These are phyloP conservation scores for Amphicarpaea edgeworthii DNA, from an alignment of 306 rosid genomes.

Conservation along the genomic window DNA sequence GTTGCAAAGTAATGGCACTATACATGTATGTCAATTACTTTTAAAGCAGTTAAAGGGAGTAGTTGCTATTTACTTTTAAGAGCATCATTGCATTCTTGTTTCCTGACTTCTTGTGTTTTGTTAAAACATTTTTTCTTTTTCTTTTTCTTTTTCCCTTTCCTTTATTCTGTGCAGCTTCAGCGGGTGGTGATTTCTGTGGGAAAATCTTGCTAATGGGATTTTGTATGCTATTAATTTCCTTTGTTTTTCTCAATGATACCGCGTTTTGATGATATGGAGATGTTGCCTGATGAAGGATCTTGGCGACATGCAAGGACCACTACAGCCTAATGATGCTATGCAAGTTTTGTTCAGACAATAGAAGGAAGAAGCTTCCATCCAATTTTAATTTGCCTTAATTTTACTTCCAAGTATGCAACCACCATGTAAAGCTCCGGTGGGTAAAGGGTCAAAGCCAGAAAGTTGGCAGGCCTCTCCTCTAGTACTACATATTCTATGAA, in stretches of 20 bases:
- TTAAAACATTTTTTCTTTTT: not conserved
- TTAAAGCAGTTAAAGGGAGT: not conserved
- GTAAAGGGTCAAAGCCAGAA: slow-evolving; percentile 75
- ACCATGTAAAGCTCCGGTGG: slow-evolving; percentile 50
- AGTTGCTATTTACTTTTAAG: slow-evolving; percentile 6
- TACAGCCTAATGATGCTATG: slow-evolving; percentile 42
- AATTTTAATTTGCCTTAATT: slow-evolving; percentile 41
- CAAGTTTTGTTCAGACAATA: slow-evolving; percentile 57
- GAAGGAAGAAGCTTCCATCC: slow-evolving; percentile 47
- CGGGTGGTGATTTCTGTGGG: slow-evolving; percentile 47
- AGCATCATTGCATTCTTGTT: slow-evolving; percentile 5
- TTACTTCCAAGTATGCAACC: slow-evolving; percentile 44
- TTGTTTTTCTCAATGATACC: slow-evolving; percentile 42
- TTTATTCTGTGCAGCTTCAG: slow-evolving; percentile 60
- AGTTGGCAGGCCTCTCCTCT: slow-evolving; percentile 75
- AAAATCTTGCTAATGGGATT: slow-evolving; percentile 54
- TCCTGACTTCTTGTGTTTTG: slow-evolving; percentile 20
- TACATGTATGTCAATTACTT: slow-evolving; percentile 7
- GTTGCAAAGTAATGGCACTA: slow-evolving; percentile 12
- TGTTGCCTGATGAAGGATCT: slow-evolving; percentile 51
- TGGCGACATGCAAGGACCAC: slow-evolving; percentile 47
- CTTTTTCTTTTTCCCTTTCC: not conserved
- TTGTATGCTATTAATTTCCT: slow-evolving; percentile 44
- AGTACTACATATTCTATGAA: slow-evolving; percentile 43
- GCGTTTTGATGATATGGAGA: slow-evolving; percentile 46